phyloP scores from a whole-genome alignment of 805 yeast genomes.

The Candida coquimbonensis region DNA sequence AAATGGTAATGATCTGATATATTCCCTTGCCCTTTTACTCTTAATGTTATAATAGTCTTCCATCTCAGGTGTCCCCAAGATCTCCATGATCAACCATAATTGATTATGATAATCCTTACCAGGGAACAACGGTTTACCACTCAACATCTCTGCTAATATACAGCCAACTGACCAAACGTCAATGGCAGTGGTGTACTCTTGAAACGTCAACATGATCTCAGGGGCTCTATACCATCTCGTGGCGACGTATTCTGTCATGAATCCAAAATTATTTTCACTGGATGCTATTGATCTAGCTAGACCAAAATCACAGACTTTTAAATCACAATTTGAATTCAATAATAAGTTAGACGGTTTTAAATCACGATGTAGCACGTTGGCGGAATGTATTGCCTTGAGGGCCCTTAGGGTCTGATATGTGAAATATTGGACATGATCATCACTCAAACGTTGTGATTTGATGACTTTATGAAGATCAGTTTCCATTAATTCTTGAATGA shows the following conservation, averaged over 20 bases:
- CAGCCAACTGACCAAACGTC: constrained; percentile 83
- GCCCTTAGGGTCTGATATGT: constrained; percentile 67
- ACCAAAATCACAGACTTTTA: constrained; percentile 77
- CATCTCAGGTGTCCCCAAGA: constrained; percentile 65
- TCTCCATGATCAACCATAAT: constrained; percentile 55
- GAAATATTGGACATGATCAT: constrained; percentile 66
- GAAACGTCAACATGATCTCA: constrained; percentile 69
- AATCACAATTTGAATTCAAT: constrained; percentile 62
- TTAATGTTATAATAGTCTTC: constrained; percentile 72
- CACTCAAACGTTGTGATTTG: constrained; percentile 45
- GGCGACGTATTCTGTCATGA: constrained; percentile 75
- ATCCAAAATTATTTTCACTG: constrained; percentile 40
- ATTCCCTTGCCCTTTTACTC: constrained; percentile 70
- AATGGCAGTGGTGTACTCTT: constrained; percentile 68
- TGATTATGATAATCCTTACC: constrained; percentile 72
- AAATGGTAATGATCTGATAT: constrained; percentile 60
- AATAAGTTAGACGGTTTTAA: constrained; percentile 68
- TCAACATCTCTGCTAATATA: constrained; percentile 62
- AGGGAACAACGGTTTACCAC: constrained; percentile 57
- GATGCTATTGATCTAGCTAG: constrained; percentile 53
- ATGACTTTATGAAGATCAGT: constrained; percentile 64
- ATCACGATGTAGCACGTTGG: constrained; percentile 70
- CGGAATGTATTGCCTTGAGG: constrained; percentile 62
- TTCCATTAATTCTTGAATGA: constrained; percentile 75
- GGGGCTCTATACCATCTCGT: constrained; percentile 85